These are phyloP conservation scores for Anaeramoeba flamelloides DNA, from an alignment of 78 protist genomes.

Conservation along the genomic window DNA sequence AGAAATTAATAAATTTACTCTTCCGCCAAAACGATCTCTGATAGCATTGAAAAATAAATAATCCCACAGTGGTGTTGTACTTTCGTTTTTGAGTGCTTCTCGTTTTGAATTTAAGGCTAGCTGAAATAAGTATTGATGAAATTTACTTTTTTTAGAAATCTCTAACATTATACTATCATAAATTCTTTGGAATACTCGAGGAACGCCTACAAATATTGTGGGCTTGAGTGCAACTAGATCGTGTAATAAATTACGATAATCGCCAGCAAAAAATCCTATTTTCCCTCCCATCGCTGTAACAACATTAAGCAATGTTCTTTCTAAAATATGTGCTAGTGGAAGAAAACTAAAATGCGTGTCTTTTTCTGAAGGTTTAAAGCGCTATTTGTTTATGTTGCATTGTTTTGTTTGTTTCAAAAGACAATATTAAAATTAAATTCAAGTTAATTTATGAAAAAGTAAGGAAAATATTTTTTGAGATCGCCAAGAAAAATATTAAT, in stretches of 20 bases:
- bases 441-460: no score
- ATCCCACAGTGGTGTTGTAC: conserved; percentile 65
- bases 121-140: no score
- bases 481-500: no score
- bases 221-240: conserved; percentile 67
- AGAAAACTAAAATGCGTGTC: not conserved
- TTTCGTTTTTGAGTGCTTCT: no score
- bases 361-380: no score
- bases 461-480: no score
- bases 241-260: conserved; percentile 15
- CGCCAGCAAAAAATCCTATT: conserved; percentile 28
- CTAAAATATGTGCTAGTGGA: conserved; percentile 13
- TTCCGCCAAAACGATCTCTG: conserved; percentile 54
- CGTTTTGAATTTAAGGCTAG: no score
- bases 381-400: no score
- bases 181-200: conserved; percentile 69
- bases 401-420: no score
- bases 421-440: no score
- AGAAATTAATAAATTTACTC: conserved; percentile 44
- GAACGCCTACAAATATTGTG: conserved; percentile 70
- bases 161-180: conserved; percentile 35
- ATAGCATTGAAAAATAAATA: conserved; percentile 39
- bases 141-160: conserved; percentile 13
- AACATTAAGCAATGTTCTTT: not conserved
- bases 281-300: conserved; percentile 12